phyloP scores from a whole-genome alignment of 192 early-diverging fungal species.

The Geranomyces variabilis region DNA sequence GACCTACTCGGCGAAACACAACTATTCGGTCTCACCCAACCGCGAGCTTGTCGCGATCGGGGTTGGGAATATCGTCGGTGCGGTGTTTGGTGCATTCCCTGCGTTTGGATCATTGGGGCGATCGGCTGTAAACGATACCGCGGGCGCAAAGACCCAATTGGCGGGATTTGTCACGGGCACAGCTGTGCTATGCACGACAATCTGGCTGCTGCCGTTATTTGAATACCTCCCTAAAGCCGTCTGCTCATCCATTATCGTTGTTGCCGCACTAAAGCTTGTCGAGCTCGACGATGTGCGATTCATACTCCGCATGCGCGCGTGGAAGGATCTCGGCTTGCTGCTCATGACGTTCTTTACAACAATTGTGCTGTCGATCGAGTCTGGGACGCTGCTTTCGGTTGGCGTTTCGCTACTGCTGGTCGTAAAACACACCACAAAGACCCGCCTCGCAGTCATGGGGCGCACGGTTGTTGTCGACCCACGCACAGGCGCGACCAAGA shows the following conservation, averaged over 20 bases:
- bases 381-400: constrained; percentile 90
- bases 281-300: constrained; percentile 58
- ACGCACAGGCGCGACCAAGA: constrained; percentile 37
- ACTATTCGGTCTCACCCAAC: constrained; percentile 92
- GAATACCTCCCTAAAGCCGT: constrained; percentile 84
- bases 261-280: constrained; percentile 55
- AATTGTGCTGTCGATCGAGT: constrained; percentile 87
- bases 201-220: constrained; percentile 82
- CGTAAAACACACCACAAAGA: constrained; percentile 85
- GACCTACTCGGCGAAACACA: constrained; percentile 87
- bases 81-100: constrained; percentile 74
- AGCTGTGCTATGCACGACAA: constrained; percentile 77
- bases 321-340: constrained; percentile 80
- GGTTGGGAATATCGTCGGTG: constrained; percentile 81
- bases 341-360: constrained; percentile 89
- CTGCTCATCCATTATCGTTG: constrained; percentile 57
- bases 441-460: constrained; percentile 51
- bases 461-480: constrained; percentile 48
- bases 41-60: constrained; percentile 96
- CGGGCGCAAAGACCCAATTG: constrained; percentile 89
- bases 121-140: constrained; percentile 90
- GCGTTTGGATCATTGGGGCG: constrained; percentile 91
- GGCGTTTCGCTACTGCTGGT: constrained; percentile 86
- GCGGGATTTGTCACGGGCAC: constrained; percentile 79
- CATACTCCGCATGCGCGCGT: constrained; percentile 50